Evolutionary conservation across 768 basidiomycete genomes (phyloP).

Genomic region (Boletus insuetus): DNA sequence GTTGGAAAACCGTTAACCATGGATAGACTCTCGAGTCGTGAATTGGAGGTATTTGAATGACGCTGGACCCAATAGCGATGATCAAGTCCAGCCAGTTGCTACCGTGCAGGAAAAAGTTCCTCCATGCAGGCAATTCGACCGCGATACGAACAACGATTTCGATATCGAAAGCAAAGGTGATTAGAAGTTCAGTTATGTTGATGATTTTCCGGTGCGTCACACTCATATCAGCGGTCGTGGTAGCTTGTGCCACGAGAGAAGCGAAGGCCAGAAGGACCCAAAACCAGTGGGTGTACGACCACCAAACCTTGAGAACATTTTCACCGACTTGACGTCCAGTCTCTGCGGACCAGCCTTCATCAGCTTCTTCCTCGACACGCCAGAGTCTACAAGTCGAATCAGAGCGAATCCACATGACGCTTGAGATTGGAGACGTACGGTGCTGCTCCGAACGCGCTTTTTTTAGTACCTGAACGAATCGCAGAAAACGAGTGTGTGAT

Average conservation of each 20-base stretch:
- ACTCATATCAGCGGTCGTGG: conserved; percentile 52
- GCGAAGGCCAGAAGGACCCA: conserved; percentile 77
- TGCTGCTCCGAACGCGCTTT: conserved; percentile 87
- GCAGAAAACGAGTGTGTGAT: conserved; percentile 91
- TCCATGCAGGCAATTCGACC: conserved; percentile 78
- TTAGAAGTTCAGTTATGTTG: conserved; percentile 66
- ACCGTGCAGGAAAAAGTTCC: conserved; percentile 60
- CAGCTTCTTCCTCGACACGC: conserved; percentile 49
- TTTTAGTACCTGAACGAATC: conserved; percentile 81
- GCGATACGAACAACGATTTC: conserved; percentile 80
- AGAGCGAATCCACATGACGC: neutral
- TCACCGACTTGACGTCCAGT: conserved; percentile 43
- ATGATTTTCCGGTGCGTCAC: conserved; percentile 45
- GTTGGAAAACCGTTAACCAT: conserved; percentile 89
- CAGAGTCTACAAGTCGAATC: conserved; percentile 32
- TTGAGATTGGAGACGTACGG: conserved; percentile 18
- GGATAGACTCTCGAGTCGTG: conserved; percentile 62
- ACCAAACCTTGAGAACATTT: conserved; percentile 54
- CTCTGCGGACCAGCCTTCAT: conserved; percentile 58
- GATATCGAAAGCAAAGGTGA: conserved; percentile 83
- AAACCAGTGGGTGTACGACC: conserved; percentile 59
- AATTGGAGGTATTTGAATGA: conserved; percentile 85
- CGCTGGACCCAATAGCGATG: conserved; percentile 68
- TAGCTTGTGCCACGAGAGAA: conserved; percentile 72
- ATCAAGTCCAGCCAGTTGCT: conserved; percentile 73